Conservation (phyloP, 805 yeast genomes). For the Kazachstania psychrophila region DNA sequence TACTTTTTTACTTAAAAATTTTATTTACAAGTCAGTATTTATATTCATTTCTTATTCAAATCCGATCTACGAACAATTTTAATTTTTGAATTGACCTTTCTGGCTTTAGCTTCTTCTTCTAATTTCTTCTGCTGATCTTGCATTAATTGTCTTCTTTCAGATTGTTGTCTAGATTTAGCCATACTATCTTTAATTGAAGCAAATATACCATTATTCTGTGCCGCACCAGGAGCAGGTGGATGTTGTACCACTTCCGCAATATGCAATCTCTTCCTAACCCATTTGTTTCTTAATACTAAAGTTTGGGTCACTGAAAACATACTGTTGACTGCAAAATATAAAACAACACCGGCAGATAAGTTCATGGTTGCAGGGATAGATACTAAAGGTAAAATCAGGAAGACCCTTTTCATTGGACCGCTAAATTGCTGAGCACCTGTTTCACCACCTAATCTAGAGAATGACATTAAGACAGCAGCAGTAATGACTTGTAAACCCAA, state of each 20-base stretch:
- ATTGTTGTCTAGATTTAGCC: slow-evolving; percentile 33
- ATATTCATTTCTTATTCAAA: slow-evolving; percentile 8
- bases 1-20: background rate
- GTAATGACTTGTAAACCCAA: slow-evolving; percentile 77
- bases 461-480: slow-evolving; percentile 63
- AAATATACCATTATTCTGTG: slow-evolving; percentile 30
- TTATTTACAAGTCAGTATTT: background rate
- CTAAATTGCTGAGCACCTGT: slow-evolving; percentile 66
- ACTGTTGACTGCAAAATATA: slow-evolving; percentile 80
- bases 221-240: slow-evolving; percentile 25
- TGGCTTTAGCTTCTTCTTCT: slow-evolving; percentile 27
- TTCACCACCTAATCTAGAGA: slow-evolving; percentile 84
- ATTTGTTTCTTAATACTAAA: slow-evolving; percentile 46
- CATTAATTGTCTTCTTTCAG: slow-evolving; percentile 32
- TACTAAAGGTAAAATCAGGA: slow-evolving; percentile 66
- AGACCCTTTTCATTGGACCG: slow-evolving; percentile 56
- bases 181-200: slow-evolving; percentile 34
- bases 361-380: slow-evolving; percentile 86
- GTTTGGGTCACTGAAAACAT: slow-evolving; percentile 67
- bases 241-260: slow-evolving; percentile 57
- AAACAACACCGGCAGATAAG: slow-evolving; percentile 73
- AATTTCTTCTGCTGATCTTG: slow-evolving; percentile 30
- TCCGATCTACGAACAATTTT: slow-evolving; percentile 25
- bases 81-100: slow-evolving; percentile 23
- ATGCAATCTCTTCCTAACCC: slow-evolving; percentile 47